Evolutionary conservation across 805 yeast species (phyloP).

Genomic region (Myxozyma geophila): DNA sequence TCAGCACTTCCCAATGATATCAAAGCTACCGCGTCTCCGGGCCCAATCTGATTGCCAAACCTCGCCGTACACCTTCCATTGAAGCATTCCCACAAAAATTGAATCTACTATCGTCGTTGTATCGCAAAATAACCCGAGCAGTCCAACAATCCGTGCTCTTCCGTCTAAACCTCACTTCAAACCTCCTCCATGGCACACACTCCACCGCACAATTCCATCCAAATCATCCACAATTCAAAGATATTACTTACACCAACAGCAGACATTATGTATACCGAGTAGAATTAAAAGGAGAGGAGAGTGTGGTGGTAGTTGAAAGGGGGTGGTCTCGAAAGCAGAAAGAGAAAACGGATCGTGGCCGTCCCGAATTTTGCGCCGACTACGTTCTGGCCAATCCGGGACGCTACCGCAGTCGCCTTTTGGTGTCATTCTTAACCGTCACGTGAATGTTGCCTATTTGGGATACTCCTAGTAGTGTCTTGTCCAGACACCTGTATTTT

Average conservation of each 20-base stretch:
- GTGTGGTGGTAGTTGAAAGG: background rate
- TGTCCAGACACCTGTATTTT: background rate
- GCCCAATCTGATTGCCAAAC: too few relatives aligned
- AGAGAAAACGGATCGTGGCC: background rate
- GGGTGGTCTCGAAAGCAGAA: background rate
- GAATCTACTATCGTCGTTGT: too few relatives aligned
- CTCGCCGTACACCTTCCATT: too few relatives aligned
- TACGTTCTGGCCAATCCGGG: constrained; percentile 9
- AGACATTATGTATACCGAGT: constrained; percentile 4
- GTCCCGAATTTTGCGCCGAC: constrained; percentile 6
- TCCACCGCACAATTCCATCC: background rate
- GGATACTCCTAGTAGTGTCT: background rate
- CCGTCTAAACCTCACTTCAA: background rate
- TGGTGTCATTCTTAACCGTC: background rate
- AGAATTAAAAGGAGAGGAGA: constrained; percentile 1
- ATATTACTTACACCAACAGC: constrained; percentile 21
- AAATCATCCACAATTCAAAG: background rate
- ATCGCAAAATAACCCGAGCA: background rate
- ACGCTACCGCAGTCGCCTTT: background rate
- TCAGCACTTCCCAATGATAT: too few relatives aligned
- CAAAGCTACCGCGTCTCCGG: too few relatives aligned
- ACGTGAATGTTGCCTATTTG: background rate
- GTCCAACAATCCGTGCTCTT: background rate
- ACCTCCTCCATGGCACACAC: background rate
- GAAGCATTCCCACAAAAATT: too few relatives aligned